Percentiles rank a stretch among this genome's conserved stretches.
Evolutionary conservation across 257 asterid genomes (phyloP).

Genomic region (Asclepias syriaca): DNA sequence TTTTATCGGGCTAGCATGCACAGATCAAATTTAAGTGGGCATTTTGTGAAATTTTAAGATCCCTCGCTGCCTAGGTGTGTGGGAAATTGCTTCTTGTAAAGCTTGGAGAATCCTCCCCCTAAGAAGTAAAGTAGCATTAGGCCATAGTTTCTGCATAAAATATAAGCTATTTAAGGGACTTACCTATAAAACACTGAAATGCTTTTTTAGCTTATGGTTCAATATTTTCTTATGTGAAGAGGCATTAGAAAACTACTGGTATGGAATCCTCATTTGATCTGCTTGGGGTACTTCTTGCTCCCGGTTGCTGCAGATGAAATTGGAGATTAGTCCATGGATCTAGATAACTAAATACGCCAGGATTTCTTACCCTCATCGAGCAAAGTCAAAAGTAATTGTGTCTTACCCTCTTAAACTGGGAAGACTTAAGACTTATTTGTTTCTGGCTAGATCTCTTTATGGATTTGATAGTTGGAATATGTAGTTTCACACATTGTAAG

Average conservation of each 20-base stretch:
- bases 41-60: not conserved
- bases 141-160: not conserved
- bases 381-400: not conserved
- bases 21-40: not conserved
- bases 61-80: not conserved
- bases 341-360: not conserved
- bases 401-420: not conserved
- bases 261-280: not conserved
- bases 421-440: not conserved
- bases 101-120: not conserved
- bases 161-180: not conserved
- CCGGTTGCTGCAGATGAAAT: not conserved
- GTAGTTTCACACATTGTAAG: not conserved
- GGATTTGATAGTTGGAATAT: not conserved
- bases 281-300: not conserved
- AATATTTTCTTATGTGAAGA: not conserved
- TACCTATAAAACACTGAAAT: not conserved
- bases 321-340: not conserved
- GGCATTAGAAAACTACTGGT: not conserved
- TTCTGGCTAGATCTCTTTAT: not conserved
- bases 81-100: not conserved
- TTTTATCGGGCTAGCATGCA: not conserved
- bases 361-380: not conserved
- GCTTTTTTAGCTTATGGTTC: not conserved
- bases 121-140: not conserved